Percentiles rank a stretch among this genome's conserved stretches.
Conservation (phyloP, 768 basidiomycete genomes). For the Tricholoma furcatifolium region DNA sequence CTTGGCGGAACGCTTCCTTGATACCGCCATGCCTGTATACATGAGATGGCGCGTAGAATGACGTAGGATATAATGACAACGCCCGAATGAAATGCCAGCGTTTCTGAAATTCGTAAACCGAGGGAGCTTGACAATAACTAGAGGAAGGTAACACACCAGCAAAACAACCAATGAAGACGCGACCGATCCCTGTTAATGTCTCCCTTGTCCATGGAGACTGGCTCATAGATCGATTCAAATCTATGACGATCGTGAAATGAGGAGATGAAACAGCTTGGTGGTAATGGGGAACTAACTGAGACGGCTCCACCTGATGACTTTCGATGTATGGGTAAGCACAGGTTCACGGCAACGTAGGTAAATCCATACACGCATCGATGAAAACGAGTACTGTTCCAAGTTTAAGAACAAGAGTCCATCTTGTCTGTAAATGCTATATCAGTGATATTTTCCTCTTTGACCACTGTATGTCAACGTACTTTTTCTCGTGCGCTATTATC, state of each 20-base stretch:
- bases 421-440: constrained; percentile 34
- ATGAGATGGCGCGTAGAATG: constrained; percentile 43
- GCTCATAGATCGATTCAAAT: constrained; percentile 35
- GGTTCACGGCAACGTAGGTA: constrained; percentile 5
- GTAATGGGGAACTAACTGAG: constrained; percentile 44
- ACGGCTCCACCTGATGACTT: constrained; percentile 81
- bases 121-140: background rate
- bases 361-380: constrained; percentile 69
- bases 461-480: constrained; percentile 17
- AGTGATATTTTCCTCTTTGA: background rate
- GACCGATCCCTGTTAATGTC: constrained; percentile 47
- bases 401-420: constrained; percentile 58
- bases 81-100: constrained; percentile 70
- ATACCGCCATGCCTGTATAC: constrained; percentile 27
- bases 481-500: constrained; percentile 19
- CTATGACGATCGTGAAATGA: constrained; percentile 22
- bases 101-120: constrained; percentile 47
- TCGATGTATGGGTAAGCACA: background rate
- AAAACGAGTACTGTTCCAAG: constrained; percentile 59
- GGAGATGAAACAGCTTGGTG: background rate
- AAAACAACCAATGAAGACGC: constrained; percentile 63
- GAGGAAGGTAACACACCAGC: constrained; percentile 41
- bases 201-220: constrained; percentile 53
- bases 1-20: constrained; percentile 8
- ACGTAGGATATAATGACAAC: constrained; percentile 57